Conservation (phyloP, 2,329 filamentous ascomycete species). For the Penicillium sp. region DNA sequence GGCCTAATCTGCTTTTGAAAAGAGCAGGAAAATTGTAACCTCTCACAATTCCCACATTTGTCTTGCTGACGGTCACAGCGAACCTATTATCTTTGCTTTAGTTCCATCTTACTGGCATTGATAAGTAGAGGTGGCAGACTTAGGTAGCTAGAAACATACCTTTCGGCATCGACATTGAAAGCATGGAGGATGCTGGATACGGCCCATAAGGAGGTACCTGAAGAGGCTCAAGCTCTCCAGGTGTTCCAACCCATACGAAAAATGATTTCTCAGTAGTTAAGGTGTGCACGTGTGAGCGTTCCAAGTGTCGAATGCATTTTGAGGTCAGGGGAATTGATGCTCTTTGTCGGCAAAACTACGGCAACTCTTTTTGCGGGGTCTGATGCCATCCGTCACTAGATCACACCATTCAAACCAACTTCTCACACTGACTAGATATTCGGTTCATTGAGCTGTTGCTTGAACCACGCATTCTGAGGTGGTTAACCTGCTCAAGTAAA, state of each 20-base stretch:
- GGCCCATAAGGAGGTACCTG: slow-evolving; percentile 1
- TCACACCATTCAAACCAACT: background rate
- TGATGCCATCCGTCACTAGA: slow-evolving; percentile 5
- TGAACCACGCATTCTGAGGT: too few species aligned
- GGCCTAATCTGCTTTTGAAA: slow-evolving; percentile 1
- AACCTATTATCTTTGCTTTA: slow-evolving; percentile 1
- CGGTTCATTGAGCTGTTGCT: too few species aligned
- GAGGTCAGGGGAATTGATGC: background rate
- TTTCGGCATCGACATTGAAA: slow-evolving; percentile 15
- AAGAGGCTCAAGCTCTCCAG: background rate
- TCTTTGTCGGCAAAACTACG: slow-evolving; percentile 3
- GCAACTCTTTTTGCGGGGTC: slow-evolving; percentile 9
- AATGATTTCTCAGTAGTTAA: background rate
- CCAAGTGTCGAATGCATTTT: background rate
- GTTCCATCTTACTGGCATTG: background rate
- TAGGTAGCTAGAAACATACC: background rate
- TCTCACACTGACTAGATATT: background rate
- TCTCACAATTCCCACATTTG: slow-evolving; percentile 8
- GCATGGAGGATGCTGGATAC: slow-evolving; percentile 6
- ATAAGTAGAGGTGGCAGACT: background rate
- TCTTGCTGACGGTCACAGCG: slow-evolving; percentile 9
- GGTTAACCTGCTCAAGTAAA: background rate
- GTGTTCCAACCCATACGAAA: background rate
- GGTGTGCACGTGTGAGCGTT: background rate
- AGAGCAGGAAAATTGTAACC: slow-evolving; percentile 8